Evolutionary conservation across 331 rosid genomes (phyloP).

Genomic region (Prunus yedoensis): DNA sequence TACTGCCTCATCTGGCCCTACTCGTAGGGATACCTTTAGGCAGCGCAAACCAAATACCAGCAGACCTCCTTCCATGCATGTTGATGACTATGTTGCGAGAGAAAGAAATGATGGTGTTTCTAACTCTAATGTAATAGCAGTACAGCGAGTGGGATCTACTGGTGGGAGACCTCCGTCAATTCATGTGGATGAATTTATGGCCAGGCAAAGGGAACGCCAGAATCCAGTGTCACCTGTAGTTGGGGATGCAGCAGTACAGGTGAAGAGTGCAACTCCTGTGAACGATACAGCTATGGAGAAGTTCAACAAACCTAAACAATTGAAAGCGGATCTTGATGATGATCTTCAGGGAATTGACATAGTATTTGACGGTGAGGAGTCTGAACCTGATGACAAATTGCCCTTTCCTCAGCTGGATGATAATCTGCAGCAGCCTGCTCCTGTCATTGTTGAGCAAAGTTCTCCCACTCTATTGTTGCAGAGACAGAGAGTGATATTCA

Average conservation of each 20-base stretch:
- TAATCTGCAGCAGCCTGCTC: constrained; percentile 72
- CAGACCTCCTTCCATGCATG: constrained; percentile 99
- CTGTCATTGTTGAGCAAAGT: constrained; percentile 68
- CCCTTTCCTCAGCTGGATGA: constrained; percentile 93
- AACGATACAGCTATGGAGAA: constrained; percentile 61
- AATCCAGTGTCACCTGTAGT: constrained; percentile 67
- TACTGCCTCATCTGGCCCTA: constrained; percentile 69
- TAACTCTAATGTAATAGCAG: constrained; percentile 73
- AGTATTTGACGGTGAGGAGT: constrained; percentile 92
- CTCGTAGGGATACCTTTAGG: constrained; percentile 94
- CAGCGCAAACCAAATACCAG: constrained; percentile 99
- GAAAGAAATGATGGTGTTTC: constrained; percentile 83
- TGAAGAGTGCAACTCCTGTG: constrained; percentile 53
- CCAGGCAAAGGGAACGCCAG: constrained; percentile 97
- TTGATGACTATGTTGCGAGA: constrained; percentile 96
- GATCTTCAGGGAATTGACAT: constrained; percentile 98
- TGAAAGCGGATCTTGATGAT: constrained; percentile 82
- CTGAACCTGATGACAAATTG: constrained; percentile 85
- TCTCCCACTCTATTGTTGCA: constrained; percentile 95
- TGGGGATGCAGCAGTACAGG: constrained; percentile 61
- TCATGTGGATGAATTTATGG: constrained; percentile 98
- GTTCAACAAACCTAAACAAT: constrained; percentile 68
- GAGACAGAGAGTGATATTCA: constrained; percentile 86
- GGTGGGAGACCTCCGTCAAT: constrained; percentile 99
- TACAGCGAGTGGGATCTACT: constrained; percentile 78